Percentiles rank a stretch among this genome's conserved stretches.
phyloP scores from a whole-genome alignment of 2,329 filamentous ascomycete genomes.

The Penicillium sp. region DNA sequence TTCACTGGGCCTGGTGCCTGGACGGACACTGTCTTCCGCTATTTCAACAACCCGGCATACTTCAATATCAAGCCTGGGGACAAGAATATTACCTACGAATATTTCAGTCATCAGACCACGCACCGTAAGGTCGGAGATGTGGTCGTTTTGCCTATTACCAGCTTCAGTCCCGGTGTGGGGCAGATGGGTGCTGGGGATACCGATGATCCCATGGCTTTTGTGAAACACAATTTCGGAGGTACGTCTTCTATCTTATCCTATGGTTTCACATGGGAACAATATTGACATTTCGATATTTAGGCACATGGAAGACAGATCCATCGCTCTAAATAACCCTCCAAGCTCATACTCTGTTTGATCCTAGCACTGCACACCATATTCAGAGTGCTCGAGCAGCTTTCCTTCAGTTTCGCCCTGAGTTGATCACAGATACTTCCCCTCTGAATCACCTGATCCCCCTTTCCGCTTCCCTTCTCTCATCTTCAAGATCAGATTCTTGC shows the following conservation, averaged over 20 bases:
- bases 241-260: conserved; percentile 2
- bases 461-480: neutral
- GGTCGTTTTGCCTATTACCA: conserved; percentile 89
- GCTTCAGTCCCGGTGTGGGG: conserved; percentile 90
- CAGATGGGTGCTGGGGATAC: conserved; percentile 89
- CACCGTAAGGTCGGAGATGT: conserved; percentile 91
- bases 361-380: neutral
- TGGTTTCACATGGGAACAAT: neutral
- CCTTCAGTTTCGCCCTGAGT: neutral
- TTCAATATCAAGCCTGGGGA: conserved; percentile 72
- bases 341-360: neutral
- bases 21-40: conserved; percentile 89
- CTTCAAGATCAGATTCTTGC: neutral
- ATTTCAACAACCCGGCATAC: conserved; percentile 87
- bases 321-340: conserved; percentile 25
- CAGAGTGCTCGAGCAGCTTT: neutral
- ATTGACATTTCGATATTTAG: conserved; percentile 23
- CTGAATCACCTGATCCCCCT: neutral
- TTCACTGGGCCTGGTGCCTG: conserved; percentile 92
- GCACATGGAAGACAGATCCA: conserved; percentile 41
- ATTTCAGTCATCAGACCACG: conserved; percentile 83
- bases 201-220: conserved; percentile 94
- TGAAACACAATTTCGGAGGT: conserved; percentile 97
- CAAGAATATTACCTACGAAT: conserved; percentile 74
- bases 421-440: neutral